Evolutionary conservation across 2,329 filamentous ascomycete species (phyloP), one percentile per base, ranked within the genome.

Genomic region (Volutella citrinella): DNA sequence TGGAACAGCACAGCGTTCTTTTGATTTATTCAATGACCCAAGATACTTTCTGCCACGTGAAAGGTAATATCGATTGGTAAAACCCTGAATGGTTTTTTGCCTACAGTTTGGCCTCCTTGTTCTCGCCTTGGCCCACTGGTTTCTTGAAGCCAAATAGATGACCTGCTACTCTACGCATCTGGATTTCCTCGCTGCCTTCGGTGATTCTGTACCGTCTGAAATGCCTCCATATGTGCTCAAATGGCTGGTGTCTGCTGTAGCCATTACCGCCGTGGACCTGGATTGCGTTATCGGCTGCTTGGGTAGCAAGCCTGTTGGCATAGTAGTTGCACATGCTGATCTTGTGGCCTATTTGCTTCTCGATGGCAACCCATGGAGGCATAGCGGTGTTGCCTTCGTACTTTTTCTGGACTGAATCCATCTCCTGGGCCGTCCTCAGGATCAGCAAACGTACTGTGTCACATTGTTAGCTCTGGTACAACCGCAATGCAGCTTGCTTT

Each of bases 241-340:
- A 45, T 4, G 43, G 43, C 14, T 36, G 27, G 28, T 43, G 40
- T 19, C 43, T 32, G 10, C 34, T 39, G 27, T 45, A 45, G 13
- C 43, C 43, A 24, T 45, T 36, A 7, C 43, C 43, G 7, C 43
- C 43, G n/a, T 45, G 43, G 12, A 45, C 22, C 29, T 45, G 40
- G 7, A 45, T 45, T 9, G 43, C 40, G 7, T 33, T 30, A n/a
- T 46, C 43, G n/a, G 43, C 43, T 9, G 43, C 28, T 19, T 46
- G 32, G 10, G 28, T 34, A 16, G 32, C 43, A 5, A 46, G 34
- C 9, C 43, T 28, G 19, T 41, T 43, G 12, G 43, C 43, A 10
- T 43, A 46, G 30, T 43, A 46, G 19, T 46, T 46, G 19, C 43
- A 46, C 43, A 46, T 46, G 27, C 40, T 34, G 17, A 46, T 46